Evolutionary conservation across 495 filamentous ascomycete genomes (phyloP).

Genomic region (Corynascus novoguineensis): DNA sequence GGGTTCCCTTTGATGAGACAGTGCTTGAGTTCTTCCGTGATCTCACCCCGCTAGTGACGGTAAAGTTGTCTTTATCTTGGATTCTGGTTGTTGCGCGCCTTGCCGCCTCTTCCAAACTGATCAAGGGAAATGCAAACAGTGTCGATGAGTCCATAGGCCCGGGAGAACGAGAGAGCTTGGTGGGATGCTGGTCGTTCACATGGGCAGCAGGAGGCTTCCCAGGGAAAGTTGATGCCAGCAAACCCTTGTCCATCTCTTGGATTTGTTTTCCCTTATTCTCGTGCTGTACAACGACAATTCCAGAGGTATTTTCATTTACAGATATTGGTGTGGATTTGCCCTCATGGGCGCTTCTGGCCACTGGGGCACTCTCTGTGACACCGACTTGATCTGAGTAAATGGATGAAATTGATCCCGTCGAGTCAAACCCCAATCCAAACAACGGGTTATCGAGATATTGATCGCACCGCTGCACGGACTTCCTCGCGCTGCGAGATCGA

Average conservation of each 20-base stretch:
- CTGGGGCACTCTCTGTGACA: background rate
- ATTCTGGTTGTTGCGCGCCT: slow-evolving; percentile 18
- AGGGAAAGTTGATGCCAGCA: background rate
- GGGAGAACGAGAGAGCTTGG: background rate
- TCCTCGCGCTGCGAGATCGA: slow-evolving; percentile 12
- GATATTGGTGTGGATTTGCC: background rate
- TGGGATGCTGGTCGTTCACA: background rate
- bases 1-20: slow-evolving; percentile 17
- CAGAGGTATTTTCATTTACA: background rate
- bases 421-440: slow-evolving; percentile 7
- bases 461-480: slow-evolving; percentile 1
- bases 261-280: background rate
- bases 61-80: slow-evolving; percentile 20
- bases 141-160: slow-evolving; percentile 11
- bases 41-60: slow-evolving; percentile 13
- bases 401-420: slow-evolving; percentile 12
- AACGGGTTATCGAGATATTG: slow-evolving; percentile 1
- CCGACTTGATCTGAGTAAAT: background rate
- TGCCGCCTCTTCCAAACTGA: slow-evolving; percentile 25
- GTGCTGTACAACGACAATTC: background rate
- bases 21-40: slow-evolving; percentile 23
- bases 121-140: slow-evolving; percentile 26
- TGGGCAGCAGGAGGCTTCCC: background rate
- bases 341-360: background rate
- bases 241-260: background rate